Conservation (phyloP, 345 rosid genomes). For the Salix suchowensis region DNA sequence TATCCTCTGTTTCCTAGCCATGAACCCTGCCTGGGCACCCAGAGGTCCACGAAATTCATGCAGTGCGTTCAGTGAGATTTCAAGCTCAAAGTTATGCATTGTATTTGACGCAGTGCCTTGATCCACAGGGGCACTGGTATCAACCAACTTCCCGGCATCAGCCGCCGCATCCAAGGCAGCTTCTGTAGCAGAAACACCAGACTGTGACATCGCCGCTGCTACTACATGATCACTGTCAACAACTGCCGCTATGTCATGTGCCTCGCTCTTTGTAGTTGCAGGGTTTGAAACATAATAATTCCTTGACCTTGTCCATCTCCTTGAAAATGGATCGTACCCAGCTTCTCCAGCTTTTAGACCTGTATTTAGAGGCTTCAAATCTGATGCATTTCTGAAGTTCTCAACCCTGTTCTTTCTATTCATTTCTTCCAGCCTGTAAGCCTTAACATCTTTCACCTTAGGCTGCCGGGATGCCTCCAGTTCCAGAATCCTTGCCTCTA, state of each 20-base stretch:
- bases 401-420: conserved; percentile 90
- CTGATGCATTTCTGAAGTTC: conserved; percentile 93
- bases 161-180: conserved; percentile 96
- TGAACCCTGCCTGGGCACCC: conserved; percentile 81
- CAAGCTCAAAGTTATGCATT: conserved; percentile 78
- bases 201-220: conserved; percentile 22
- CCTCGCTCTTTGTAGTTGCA: conserved; percentile 30
- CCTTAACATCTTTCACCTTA: conserved; percentile 66
- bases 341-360: conserved; percentile 92
- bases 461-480: conserved; percentile 71
- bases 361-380: conserved; percentile 47
- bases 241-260: conserved; percentile 21
- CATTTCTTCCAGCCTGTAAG: conserved; percentile 88
- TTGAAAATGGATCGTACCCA: conserved; percentile 96
- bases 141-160: conserved; percentile 88
- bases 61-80: conserved; percentile 57
- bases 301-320: conserved; percentile 96
- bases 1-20: conserved; percentile 83
- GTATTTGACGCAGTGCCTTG: conserved; percentile 68
- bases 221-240: conserved; percentile 25
- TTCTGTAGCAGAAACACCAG: conserved; percentile 58
- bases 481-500: conserved; percentile 62
- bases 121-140: conserved; percentile 87
- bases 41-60: conserved; percentile 74
- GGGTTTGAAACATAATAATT: conserved; percentile 71